Conservation (phyloP, 1,284 basidiomycete species). For the Anthracocystis setariae region DNA sequence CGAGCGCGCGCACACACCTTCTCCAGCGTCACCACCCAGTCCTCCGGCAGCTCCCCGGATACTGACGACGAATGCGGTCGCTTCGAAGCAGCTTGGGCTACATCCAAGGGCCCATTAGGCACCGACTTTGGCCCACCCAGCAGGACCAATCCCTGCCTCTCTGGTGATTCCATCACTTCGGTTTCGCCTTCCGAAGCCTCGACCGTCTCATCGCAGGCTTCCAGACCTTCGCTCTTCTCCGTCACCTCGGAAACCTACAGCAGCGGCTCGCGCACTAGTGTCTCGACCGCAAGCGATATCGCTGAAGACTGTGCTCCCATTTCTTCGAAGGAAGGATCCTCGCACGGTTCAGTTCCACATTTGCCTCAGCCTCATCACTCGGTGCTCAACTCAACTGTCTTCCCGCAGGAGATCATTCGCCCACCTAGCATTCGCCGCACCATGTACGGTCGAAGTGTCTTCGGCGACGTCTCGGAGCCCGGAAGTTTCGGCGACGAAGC, state of each 20-base stretch:
- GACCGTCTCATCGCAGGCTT: slow-evolving; percentile 40
- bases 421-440: slow-evolving; percentile 38
- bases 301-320: slow-evolving; percentile 22
- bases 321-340: slow-evolving; percentile 7
- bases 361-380: slow-evolving; percentile 54
- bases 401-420: slow-evolving; percentile 49
- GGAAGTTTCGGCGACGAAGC: slow-evolving; percentile 20
- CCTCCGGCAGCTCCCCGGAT: slow-evolving; percentile 39
- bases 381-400: slow-evolving; percentile 58
- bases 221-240: slow-evolving; percentile 53
- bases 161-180: slow-evolving; percentile 17
- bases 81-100: slow-evolving; percentile 34
- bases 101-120: slow-evolving; percentile 4
- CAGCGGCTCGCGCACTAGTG: slow-evolving; percentile 38
- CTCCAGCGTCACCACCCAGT: slow-evolving; percentile 51
- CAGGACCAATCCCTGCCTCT: slow-evolving; percentile 3
- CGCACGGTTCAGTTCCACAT: slow-evolving; percentile 2
- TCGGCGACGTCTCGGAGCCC: slow-evolving; percentile 20
- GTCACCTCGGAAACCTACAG: slow-evolving; percentile 32
- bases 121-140: slow-evolving; percentile 5
- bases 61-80: slow-evolving; percentile 33
- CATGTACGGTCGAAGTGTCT: slow-evolving; percentile 33
- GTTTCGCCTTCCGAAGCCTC: slow-evolving; percentile 48
- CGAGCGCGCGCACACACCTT: slow-evolving; percentile 40
- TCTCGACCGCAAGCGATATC: slow-evolving; percentile 38